Percentiles rank a stretch among this genome's conserved stretches.
Conservation (phyloP, 1,139 yeast species). For the Kurtzmaniella natalensis region DNA sequence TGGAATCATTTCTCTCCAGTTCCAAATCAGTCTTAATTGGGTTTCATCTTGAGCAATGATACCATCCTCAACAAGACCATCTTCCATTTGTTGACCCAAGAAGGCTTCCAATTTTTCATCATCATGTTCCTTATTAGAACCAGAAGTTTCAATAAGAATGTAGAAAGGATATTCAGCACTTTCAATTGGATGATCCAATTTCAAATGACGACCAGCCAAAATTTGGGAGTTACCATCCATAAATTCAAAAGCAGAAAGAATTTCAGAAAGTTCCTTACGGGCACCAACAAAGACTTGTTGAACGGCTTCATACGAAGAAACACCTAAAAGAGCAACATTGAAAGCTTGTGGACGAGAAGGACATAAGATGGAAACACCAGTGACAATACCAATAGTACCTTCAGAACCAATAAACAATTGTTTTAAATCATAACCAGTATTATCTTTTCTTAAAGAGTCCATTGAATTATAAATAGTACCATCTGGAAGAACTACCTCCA, state of each 20-base stretch:
- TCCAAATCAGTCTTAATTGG: constrained; percentile 79
- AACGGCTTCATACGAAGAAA: constrained; percentile 75
- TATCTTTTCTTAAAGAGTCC: constrained; percentile 84
- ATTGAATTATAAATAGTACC: constrained; percentile 80
- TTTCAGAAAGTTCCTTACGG: constrained; percentile 73
- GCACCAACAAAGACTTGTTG: constrained; percentile 80
- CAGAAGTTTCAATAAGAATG: constrained; percentile 88
- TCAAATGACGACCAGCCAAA: constrained; percentile 54
- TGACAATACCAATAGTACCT: constrained; percentile 86
- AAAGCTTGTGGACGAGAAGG: constrained; percentile 88
- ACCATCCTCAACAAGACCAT: constrained; percentile 82
- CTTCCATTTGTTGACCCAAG: constrained; percentile 80
- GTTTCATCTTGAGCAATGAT: constrained; percentile 94
- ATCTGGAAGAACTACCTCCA: constrained; percentile 88
- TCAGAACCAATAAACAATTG: constrained; percentile 92
- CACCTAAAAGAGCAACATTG: constrained; percentile 86
- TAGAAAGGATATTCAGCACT: constrained; percentile 76
- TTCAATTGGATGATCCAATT: constrained; percentile 71
- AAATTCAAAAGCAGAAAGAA: constrained; percentile 89
- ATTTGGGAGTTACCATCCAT: constrained; percentile 81
- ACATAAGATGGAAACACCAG: constrained; percentile 85
- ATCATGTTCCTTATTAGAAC: constrained; percentile 84
- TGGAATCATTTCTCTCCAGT: constrained; percentile 91
- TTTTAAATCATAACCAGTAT: constrained; percentile 90
- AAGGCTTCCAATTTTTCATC: constrained; percentile 75